Evolutionary conservation across 2,329 filamentous ascomycete genomes (phyloP), one percentile per base, ranked within the genome.

Genomic region (Byssochlamys sp.): DNA sequence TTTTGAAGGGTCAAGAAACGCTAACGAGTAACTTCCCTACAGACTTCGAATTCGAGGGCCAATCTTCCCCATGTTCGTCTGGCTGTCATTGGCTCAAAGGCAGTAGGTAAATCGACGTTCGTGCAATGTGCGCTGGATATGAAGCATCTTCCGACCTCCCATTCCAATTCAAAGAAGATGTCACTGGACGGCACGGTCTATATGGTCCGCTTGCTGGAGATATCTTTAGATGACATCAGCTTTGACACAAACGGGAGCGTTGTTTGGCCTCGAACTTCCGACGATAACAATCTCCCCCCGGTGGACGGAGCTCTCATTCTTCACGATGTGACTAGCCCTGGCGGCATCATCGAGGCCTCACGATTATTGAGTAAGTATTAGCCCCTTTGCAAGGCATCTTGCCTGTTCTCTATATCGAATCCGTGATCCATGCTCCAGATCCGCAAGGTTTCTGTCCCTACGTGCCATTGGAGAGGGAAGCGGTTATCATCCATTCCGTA

Each of bases 281-380:
- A 87, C 67, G 88, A 89, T 59, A 80, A 85, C 61, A 82, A 86
- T 60, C 80, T 89, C 59, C 89, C 90, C 54, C 82, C 81, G 48
- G 82, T 96, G 67, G 89, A 97, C 67, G 92, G 89, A 24, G 90
- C 89, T 52, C 76, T 96, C 65, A 83, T 92, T 58, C 77, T 97
- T 53, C 96, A 96, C 78, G 90, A 96, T 80, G 88, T 95, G 51
- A 89, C 85, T 72, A 87, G 89, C 70, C 81, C 84, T 64, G 84
- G 86, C 59, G 92, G 86, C 69, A 84, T 95, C 65, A 80, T 81
- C 59, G 84, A 88, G 59, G 79, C 96, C 56, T 86, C 89, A 48
- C 83, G 87, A 65, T 84, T 89, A 61, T 78, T 95, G 70, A 85
- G 91, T 96, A 80, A 83, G 87, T 83, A 59, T 35, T 49, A 55